Conservation (phyloP, 768 basidiomycete species). For the Panaeolus cyanescens region DNA sequence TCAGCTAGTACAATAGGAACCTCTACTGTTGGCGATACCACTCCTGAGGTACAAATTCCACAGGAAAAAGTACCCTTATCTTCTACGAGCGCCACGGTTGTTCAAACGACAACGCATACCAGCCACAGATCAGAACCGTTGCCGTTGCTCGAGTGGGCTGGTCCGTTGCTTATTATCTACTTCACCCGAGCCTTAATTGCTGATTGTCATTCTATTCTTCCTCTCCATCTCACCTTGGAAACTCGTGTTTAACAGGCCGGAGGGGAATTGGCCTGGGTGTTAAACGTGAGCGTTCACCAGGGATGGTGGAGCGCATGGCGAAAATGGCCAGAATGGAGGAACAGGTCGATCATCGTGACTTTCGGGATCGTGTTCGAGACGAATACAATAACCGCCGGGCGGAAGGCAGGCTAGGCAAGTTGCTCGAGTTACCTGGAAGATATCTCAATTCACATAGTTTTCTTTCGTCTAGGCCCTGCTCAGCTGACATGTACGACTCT, state of each 20-base stretch:
- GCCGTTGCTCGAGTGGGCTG: conserved; percentile 80
- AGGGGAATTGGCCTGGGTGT: conserved; percentile 67
- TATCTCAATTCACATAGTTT: not conserved
- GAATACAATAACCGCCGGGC: conserved; percentile 80
- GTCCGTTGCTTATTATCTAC: conserved; percentile 39
- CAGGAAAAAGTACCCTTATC: not conserved
- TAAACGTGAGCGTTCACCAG: conserved; percentile 71
- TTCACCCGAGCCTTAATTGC: not conserved
- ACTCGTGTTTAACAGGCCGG: conserved; percentile 53
- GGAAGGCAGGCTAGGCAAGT: conserved; percentile 62
- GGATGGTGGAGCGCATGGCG: conserved; percentile 60
- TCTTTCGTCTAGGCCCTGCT: conserved; percentile 44
- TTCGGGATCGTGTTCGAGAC: conserved; percentile 67
- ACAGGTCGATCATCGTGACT: conserved; percentile 53
- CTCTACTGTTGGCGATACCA: conserved; percentile 12
- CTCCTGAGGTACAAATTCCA: conserved; percentile 2
- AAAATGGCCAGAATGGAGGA: conserved; percentile 83
- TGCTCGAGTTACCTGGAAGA: not conserved
- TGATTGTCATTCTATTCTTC: not conserved
- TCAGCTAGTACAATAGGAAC: not conserved
- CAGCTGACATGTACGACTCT: conserved; percentile 74
- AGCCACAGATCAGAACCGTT: conserved; percentile 67
- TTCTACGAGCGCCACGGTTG: not conserved
- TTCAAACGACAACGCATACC: conserved; percentile 10
- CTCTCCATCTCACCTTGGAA: not conserved